Evolutionary conservation across 1,284 basidiomycete genomes (phyloP), one percentile per base, ranked within the genome.

Genomic region (Cryptococcus depauperatus): DNA sequence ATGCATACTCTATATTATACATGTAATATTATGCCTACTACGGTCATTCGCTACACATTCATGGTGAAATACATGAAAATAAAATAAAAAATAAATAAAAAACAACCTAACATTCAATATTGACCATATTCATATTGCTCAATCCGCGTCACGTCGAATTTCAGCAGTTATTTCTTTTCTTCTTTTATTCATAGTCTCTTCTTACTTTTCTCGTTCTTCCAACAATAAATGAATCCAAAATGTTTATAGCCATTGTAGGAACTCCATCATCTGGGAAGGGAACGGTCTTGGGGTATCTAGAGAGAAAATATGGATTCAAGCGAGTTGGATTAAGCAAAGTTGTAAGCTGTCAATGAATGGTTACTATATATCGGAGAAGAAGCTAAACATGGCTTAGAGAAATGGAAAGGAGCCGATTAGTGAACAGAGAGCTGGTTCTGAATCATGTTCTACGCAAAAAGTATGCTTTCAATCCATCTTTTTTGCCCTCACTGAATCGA

Each of bases 221-320:
- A 33, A 3, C 32, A 13, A 33, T 18, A 1, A 33, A 33, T 14
- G n/a, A 14, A 18, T n/a, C 6, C n/a, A 33, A 33, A 33, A 71
- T 88, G 85, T 81, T 96, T 64, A 81, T 98, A 58, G 82, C 85
- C 10, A 79, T 98, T 46, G 76, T 95, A 29, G 93, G 93, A 13
- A 84, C 90, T 0, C 79, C 80, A 2, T 80, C 74, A 27, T 77
- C 89, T 4, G 93, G 93, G 18, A 95, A 91, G 69, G 76, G 81
- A 9, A 78, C 80, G 1, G 74, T 96, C 13, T 77, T 83, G 43
- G 72, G 81, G 11, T 91, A 85, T 64, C 79, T 97, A 13, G 72
- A 81, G 19, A 46, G 60, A 8, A 52, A 64, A 22, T 71, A 77
- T 55, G 68, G 65, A 3, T 80, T 79, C 57, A 63, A 57, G 37